Evolutionary conservation across 2,329 filamentous ascomycete genomes (phyloP).

Genomic region (Dichotomopilus funicola): DNA sequence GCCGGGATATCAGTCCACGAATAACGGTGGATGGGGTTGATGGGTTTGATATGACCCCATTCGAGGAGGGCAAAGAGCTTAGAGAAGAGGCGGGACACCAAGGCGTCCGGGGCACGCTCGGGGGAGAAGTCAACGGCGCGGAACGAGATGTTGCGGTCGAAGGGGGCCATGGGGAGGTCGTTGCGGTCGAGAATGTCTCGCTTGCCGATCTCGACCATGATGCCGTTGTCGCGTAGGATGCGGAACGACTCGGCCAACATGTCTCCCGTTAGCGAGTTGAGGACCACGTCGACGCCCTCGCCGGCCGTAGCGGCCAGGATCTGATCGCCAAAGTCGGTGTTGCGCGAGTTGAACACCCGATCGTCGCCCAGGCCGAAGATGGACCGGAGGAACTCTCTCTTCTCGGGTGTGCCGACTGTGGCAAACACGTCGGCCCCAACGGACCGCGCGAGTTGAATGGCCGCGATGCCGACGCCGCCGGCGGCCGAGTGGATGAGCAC

Average conservation of each 20-base stretch:
- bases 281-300: conserved; percentile 27
- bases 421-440: conserved; percentile 24
- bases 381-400: conserved; percentile 25
- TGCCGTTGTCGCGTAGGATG: conserved; percentile 28
- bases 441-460: conserved; percentile 20
- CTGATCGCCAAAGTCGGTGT: conserved; percentile 25
- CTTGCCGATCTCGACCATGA: conserved; percentile 28
- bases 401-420: conserved; percentile 28
- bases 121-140: conserved; percentile 18
- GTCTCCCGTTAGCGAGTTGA: conserved; percentile 27
- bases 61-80: conserved; percentile 19
- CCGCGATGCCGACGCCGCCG: conserved; percentile 23
- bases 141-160: conserved; percentile 19
- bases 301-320: conserved; percentile 24
- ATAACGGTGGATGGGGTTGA: conserved; percentile 27
- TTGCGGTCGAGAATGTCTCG: conserved; percentile 20
- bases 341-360: conserved; percentile 30
- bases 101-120: too few relatives aligned
- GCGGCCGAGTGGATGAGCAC: conserved; percentile 26
- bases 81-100: conserved; percentile 4
- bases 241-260: conserved; percentile 27
- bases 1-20: conserved; percentile 25
- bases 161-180: conserved; percentile 18
- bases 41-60: conserved; percentile 24
- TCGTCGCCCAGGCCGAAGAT: conserved; percentile 26